Percentiles rank a stretch among this genome's conserved stretches.
phyloP scores from a whole-genome alignment of 2,329 filamentous ascomycete genomes.

The Pleurostoma richardsiae region DNA sequence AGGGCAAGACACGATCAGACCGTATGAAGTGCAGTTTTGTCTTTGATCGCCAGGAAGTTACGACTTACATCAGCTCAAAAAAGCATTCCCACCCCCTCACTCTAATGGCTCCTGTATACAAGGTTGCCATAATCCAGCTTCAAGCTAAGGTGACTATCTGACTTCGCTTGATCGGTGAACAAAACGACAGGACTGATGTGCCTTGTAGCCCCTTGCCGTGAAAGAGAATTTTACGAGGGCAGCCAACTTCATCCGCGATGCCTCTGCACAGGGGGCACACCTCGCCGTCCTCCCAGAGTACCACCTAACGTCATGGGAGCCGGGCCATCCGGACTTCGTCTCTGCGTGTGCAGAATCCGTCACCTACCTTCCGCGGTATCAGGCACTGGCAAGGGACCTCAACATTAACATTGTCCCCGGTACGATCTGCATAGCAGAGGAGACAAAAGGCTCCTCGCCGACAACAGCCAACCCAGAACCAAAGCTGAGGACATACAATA shows the following conservation, averaged over 20 bases:
- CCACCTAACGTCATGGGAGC: conserved; percentile 70
- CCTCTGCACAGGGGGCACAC: conserved; percentile 36
- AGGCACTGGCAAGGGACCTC: conserved; percentile 58
- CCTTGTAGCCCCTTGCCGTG: conserved; percentile 10
- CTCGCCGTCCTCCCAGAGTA: conserved; percentile 67
- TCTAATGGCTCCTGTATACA: conserved; percentile 33
- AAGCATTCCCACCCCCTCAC: too few species aligned
- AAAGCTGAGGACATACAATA: conserved; percentile 50
- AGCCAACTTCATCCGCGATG: conserved; percentile 38
- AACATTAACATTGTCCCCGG: conserved; percentile 69
- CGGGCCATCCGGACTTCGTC: conserved; percentile 55
- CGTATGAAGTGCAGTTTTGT: too few species aligned
- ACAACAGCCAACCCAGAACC: conserved; percentile 20
- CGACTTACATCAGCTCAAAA: too few species aligned
- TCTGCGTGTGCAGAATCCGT: conserved; percentile 50
- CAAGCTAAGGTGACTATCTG: conserved; percentile 29
- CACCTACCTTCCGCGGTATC: conserved; percentile 55
- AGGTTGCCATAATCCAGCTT: conserved; percentile 41
- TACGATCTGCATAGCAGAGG: conserved; percentile 60
- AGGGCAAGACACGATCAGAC: too few species aligned
- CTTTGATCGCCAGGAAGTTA: too few species aligned
- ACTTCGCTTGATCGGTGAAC: not conserved
- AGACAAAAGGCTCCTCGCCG: not conserved
- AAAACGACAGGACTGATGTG: not conserved
- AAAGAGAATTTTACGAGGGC: conserved; percentile 29